Evolutionary conservation across 1,284 basidiomycete genomes (phyloP).

Genomic region (Leucoagaricus sp.): DNA sequence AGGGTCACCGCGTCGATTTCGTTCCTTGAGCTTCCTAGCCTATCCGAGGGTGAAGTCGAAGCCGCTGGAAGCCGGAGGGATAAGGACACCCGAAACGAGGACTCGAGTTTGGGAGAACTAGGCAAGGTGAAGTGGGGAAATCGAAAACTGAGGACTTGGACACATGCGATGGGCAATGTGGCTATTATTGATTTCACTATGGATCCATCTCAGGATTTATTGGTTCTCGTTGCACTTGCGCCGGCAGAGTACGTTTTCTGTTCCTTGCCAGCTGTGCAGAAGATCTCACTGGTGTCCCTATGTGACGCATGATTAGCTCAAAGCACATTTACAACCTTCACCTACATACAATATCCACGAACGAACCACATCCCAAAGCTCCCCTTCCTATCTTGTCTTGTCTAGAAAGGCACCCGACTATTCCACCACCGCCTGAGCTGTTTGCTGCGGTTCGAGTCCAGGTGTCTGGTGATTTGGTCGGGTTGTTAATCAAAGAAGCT

Average conservation of each 20-base stretch:
- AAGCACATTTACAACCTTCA: conserved; percentile 46
- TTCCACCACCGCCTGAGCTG: conserved; percentile 31
- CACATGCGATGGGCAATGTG: conserved; percentile 38
- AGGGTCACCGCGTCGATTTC: conserved; percentile 42
- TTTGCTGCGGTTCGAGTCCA: conserved; percentile 48
- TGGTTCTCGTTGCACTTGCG: conserved; percentile 46
- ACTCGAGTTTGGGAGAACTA: background rate
- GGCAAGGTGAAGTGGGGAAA: too few relatives aligned
- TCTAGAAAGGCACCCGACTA: conserved; percentile 28
- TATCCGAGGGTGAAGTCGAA: background rate
- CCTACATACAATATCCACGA: conserved; percentile 48
- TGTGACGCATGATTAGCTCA: conserved; percentile 30
- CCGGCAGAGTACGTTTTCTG: conserved; percentile 40
- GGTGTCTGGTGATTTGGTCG: conserved; percentile 44
- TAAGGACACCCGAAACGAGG: background rate
- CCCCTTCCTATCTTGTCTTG: conserved; percentile 38
- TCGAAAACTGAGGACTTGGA: conserved; percentile 35
- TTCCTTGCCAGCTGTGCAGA: background rate
- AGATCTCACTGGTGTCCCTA: background rate
- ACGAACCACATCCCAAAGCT: conserved; percentile 48
- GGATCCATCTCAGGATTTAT: conserved; percentile 52
- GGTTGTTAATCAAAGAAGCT: conserved; percentile 47
- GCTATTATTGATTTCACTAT: conserved; percentile 53
- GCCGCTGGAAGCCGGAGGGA: background rate
- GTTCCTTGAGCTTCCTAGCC: conserved; percentile 44